Base-by-base conservation (phyloP, 1,284 basidiomycete species). In the Albatrellus sp. region DNA sequence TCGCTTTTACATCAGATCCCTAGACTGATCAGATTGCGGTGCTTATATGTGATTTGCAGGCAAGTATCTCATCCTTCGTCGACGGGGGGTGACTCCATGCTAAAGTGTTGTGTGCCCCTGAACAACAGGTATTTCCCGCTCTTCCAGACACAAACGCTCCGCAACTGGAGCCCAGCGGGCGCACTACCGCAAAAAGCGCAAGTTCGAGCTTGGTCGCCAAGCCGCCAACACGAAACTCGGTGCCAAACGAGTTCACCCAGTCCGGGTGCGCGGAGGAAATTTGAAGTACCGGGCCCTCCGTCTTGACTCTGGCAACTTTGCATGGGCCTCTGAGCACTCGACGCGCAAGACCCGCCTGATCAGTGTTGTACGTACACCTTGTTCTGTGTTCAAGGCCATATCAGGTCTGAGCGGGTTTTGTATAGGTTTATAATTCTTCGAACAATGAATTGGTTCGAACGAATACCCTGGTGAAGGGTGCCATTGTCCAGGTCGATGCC, bases 381-480 rank as follows among this genome's bases (percentile, higher is more conserved):
- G 8, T 33, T 41, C 35, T 44, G 20, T 44, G 12, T 12, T 31
- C 16, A n/a, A 8, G 42, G 36, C 12, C 34, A n/a, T n/a, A 29
- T 10, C 48, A 30, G 11, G 36, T 40, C 38, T 47, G 30, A 39
- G 14, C 31, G n/a, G 42, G 29, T 24, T 17, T 20, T 12, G 19
- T 28, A 17, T 45, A 92, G 90, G 86, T 90, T 44, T 97, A 97
- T 79, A 97, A 97, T 67, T 79, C 93, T 41, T 92, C 92, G 53
- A 97, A 97, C 81, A 97, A 97, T 71, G 92, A 97, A 71, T 80
- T 97, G 60, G 92, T 97, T 62, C 89, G 92, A 62, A 97, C 92
- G 57, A 96, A 97, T 75, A 97, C 92, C 50, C 81, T 97, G 49
- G 92, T 97, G 62, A 96, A 93, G 75, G 75, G 80, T 53, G 86